Percentiles rank a stretch among this genome's conserved stretches.
Conservation (phyloP, 768 basidiomycete genomes). For the Mrakia blollopis region DNA sequence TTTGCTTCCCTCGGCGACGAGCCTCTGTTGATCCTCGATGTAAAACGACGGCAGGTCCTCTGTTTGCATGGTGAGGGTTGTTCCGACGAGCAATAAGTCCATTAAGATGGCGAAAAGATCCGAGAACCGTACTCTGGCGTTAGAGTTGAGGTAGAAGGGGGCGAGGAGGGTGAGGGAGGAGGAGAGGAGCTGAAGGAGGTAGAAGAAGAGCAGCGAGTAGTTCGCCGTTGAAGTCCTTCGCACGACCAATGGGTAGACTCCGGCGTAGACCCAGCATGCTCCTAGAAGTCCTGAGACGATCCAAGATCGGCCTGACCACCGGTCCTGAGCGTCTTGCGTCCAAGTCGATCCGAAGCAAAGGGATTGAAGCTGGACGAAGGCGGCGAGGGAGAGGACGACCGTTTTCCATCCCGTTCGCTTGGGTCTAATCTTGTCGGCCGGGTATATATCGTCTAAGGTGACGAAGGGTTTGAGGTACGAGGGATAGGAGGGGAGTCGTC, state of each 20-base stretch:
- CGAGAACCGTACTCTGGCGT: constrained; percentile 1
- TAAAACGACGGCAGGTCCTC: constrained; percentile 11
- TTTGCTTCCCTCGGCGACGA: constrained; percentile 1
- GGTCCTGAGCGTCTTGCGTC: background rate
- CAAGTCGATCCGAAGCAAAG: background rate
- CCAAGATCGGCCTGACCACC: background rate
- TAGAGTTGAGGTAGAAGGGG: constrained; percentile 6
- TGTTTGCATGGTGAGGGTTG: constrained; percentile 1
- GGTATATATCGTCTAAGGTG: background rate
- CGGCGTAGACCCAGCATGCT: background rate
- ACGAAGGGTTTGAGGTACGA: background rate
- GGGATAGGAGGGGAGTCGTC: background rate
- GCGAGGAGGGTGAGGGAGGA: constrained; percentile 19
- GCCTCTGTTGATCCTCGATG: constrained; percentile 10
- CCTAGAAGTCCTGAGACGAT: background rate
- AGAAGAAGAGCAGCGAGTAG: background rate
- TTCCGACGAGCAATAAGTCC: background rate
- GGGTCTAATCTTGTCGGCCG: background rate
- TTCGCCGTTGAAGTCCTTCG: background rate
- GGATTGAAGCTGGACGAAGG: background rate
- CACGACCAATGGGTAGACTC: background rate
- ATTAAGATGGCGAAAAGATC: background rate
- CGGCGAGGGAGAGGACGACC: background rate
- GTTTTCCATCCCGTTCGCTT: background rate
- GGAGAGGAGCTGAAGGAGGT: background rate